Percentiles rank a stretch among this genome's conserved stretches.
Evolutionary conservation across 1,284 basidiomycete species (phyloP).

Genomic region (Leucoagaricus sp.): DNA sequence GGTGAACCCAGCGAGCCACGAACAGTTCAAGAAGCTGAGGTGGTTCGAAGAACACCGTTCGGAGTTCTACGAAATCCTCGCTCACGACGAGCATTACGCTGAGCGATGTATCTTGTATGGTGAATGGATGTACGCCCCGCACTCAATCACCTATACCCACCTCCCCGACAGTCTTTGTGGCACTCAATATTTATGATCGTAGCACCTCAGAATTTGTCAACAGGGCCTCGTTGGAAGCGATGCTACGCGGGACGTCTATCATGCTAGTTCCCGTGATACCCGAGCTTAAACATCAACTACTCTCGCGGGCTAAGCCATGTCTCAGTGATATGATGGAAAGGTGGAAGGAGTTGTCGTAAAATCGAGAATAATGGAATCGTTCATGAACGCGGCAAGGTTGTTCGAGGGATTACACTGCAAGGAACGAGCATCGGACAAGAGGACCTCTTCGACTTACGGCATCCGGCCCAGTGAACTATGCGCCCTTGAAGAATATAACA

Average conservation of each 20-base stretch:
- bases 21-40: slow-evolving; percentile 60
- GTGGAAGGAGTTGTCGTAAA: slow-evolving; percentile 62
- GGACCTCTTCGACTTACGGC: slow-evolving; percentile 42
- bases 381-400: slow-evolving; percentile 52
- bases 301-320: slow-evolving; percentile 41
- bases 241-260: slow-evolving; percentile 44
- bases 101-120: slow-evolving; percentile 62
- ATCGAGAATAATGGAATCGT: slow-evolving; percentile 46
- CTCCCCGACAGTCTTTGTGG: slow-evolving; percentile 58
- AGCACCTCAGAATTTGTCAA: slow-evolving; percentile 42
- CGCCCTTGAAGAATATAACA: too few relatives aligned
- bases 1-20: slow-evolving; percentile 52
- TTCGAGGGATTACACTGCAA: slow-evolving; percentile 63
- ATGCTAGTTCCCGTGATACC: slow-evolving; percentile 45
- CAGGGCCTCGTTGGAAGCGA: slow-evolving; percentile 33
- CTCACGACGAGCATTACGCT: slow-evolving; percentile 50
- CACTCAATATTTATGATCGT: slow-evolving; percentile 63
- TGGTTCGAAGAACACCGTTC: slow-evolving; percentile 53
- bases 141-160: slow-evolving; percentile 56
- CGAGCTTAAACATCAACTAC: slow-evolving; percentile 37
- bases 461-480: background rate
- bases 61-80: slow-evolving; percentile 45
- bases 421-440: slow-evolving; percentile 64
- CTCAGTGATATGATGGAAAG: slow-evolving; percentile 49
- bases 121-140: slow-evolving; percentile 64